Percentiles rank a stretch among this genome's conserved stretches.
phyloP scores from a whole-genome alignment of 2,329 filamentous ascomycete genomes.

The Penicillium sp. region DNA sequence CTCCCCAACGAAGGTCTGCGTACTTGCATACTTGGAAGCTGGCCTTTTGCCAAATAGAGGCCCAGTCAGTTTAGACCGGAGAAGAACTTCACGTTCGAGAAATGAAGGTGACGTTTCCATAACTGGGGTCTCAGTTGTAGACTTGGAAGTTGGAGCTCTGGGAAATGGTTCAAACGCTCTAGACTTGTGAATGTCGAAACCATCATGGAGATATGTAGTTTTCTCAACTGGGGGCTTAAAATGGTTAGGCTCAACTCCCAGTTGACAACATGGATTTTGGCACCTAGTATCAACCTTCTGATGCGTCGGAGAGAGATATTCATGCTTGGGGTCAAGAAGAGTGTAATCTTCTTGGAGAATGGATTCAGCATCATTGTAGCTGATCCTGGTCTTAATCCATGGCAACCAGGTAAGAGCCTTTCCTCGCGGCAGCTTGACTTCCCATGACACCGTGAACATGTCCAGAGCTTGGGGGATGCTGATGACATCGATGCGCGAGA shows the following conservation, averaged over 20 bases:
- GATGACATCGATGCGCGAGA: slow-evolving; percentile 23
- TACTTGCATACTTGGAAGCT: too few relatives aligned
- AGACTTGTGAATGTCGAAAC: not conserved
- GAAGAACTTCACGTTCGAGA: too few relatives aligned
- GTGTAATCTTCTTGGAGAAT: slow-evolving; percentile 6
- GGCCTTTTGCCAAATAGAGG: too few relatives aligned
- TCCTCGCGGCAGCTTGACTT: slow-evolving; percentile 11
- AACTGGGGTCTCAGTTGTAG: not conserved
- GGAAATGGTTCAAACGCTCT: not conserved
- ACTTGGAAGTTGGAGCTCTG: not conserved
- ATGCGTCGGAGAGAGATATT: not conserved
- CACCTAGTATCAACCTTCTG: not conserved
- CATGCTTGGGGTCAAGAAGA: not conserved
- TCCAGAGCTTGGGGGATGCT: slow-evolving; percentile 25
- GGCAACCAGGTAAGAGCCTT: slow-evolving; percentile 27
- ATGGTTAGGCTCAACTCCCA: not conserved
- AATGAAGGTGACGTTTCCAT: too few relatives aligned
- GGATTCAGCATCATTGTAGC: not conserved
- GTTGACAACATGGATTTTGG: not conserved
- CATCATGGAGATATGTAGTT: not conserved
- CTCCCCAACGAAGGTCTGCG: too few relatives aligned
- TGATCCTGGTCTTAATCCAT: slow-evolving; percentile 18
- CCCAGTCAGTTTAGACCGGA: too few relatives aligned
- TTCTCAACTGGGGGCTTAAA: not conserved
- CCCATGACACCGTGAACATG: slow-evolving; percentile 30